phyloP scores from a whole-genome alignment of 305 asterid species.

The Caryopteris hybrid region DNA sequence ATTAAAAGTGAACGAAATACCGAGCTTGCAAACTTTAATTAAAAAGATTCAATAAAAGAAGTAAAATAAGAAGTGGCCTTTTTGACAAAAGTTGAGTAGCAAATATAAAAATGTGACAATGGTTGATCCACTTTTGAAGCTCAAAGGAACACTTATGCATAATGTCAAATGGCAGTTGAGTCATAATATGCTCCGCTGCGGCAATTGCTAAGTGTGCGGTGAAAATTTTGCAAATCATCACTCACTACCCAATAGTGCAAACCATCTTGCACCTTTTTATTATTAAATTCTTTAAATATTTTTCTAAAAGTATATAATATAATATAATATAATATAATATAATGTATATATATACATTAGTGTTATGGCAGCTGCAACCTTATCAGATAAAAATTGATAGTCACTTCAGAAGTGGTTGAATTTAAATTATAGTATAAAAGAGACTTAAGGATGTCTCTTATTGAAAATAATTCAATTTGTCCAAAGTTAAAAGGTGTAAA shows the following conservation, averaged over 20 bases:
- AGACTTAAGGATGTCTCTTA: background rate
- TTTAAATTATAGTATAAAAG: background rate
- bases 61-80: conserved; percentile 12
- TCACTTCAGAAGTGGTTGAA: background rate
- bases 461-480: background rate
- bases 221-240: conserved; percentile 8
- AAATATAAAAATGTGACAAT: conserved; percentile 15
- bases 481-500: no score
- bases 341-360: background rate
- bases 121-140: conserved; percentile 23
- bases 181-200: conserved; percentile 25
- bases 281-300: background rate
- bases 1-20: no score
- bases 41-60: no score
- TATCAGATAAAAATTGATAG: conserved; percentile 26
- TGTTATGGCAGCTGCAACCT: conserved; percentile 32
- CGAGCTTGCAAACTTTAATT: no score
- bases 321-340: background rate
- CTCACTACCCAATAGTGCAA: conserved; percentile 20
- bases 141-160: conserved; percentile 21
- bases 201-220: conserved; percentile 24
- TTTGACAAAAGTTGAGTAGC: conserved; percentile 6
- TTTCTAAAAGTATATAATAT: background rate
- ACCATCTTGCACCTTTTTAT: conserved; percentile 6
- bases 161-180: conserved; percentile 37